Evolutionary conservation across 2,329 filamentous ascomycete genomes (phyloP).

Genomic region (Clarireedia paspali): DNA sequence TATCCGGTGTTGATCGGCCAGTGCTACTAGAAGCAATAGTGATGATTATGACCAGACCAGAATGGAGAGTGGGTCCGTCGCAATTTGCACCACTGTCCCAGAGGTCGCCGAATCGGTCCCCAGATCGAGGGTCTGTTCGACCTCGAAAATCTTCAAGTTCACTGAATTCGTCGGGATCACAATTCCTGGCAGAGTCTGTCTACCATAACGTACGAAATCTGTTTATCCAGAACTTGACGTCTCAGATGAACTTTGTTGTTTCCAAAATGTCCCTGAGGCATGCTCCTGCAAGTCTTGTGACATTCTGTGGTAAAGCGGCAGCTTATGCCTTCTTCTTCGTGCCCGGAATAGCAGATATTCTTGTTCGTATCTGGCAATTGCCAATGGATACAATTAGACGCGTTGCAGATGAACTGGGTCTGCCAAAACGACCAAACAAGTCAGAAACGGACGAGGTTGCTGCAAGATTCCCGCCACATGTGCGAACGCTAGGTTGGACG

Average conservation of each 20-base stretch:
- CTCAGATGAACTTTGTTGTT: slow-evolving; percentile 64
- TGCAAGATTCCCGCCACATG: slow-evolving; percentile 33
- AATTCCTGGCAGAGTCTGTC: slow-evolving; percentile 62
- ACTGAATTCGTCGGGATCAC: slow-evolving; percentile 49
- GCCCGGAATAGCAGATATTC: slow-evolving; percentile 60
- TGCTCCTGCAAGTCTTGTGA: slow-evolving; percentile 45
- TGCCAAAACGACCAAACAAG: slow-evolving; percentile 47
- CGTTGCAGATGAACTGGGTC: slow-evolving; percentile 51
- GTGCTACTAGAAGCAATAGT: slow-evolving; percentile 61
- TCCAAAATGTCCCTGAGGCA: slow-evolving; percentile 65
- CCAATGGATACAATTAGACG: slow-evolving; percentile 51
- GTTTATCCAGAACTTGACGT: slow-evolving; percentile 60
- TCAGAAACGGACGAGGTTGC: slow-evolving; percentile 31
- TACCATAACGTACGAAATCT: slow-evolving; percentile 65
- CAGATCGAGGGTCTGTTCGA: slow-evolving; percentile 10
- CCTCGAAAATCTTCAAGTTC: slow-evolving; percentile 40
- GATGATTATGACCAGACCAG: slow-evolving; percentile 62
- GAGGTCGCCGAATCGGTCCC: slow-evolving; percentile 29
- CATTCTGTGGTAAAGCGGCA: slow-evolving; percentile 65
- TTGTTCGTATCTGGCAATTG: slow-evolving; percentile 59
- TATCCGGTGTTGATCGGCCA: slow-evolving; percentile 62
- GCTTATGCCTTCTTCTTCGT: slow-evolving; percentile 71
- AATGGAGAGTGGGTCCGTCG: slow-evolving; percentile 58
- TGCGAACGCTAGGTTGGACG: slow-evolving; percentile 54
- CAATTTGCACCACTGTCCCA: slow-evolving; percentile 45